phyloP scores from a whole-genome alignment of 2,329 filamentous ascomycete species.

The Aspergillus ibericus region DNA sequence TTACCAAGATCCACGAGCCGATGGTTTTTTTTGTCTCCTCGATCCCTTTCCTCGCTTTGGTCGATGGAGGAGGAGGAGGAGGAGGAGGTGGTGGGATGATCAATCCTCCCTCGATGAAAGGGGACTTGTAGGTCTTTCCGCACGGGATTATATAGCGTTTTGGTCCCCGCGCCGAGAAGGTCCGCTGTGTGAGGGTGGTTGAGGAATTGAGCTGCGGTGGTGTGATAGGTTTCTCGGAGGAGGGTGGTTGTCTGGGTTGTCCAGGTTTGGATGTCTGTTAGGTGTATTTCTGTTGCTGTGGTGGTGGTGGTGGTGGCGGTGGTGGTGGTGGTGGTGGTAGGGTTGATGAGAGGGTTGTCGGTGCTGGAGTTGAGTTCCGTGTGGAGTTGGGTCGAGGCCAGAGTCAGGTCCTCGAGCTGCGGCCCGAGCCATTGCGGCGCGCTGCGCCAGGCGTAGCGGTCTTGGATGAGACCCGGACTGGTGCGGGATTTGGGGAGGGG shows the following conservation, averaged over 20 bases:
- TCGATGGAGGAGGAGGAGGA: too few species aligned
- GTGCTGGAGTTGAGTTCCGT: constrained; percentile 66
- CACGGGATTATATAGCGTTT: constrained; percentile 34
- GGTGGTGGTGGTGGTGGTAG: constrained; percentile 17
- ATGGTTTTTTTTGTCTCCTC: constrained; percentile 27
- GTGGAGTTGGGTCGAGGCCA: constrained; percentile 57
- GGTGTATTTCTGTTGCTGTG: too few species aligned
- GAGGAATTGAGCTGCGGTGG: constrained; percentile 15
- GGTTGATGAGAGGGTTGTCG: constrained; percentile 64
- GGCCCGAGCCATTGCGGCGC: constrained; percentile 69
- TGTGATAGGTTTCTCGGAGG: constrained; percentile 11
- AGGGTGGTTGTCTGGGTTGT: background rate
- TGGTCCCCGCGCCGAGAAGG: constrained; percentile 24
- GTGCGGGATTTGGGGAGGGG: constrained; percentile 19
- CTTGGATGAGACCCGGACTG: constrained; percentile 51
- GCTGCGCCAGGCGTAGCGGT: constrained; percentile 64
- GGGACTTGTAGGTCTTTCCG: constrained; percentile 33
- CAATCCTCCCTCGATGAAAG: constrained; percentile 29
- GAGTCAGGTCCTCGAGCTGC: constrained; percentile 60
- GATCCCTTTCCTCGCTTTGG: constrained; percentile 11
- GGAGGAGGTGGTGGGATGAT: constrained; percentile 24
- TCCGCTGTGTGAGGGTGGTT: constrained; percentile 14
- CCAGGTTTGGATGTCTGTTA: too few species aligned
- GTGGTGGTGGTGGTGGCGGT: too few species aligned
- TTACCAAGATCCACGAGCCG: constrained; percentile 26